Evolutionary conservation across 305 asterid species (phyloP), one percentile per base, ranked within the genome.

Genomic region (Rubia peregrina): DNA sequence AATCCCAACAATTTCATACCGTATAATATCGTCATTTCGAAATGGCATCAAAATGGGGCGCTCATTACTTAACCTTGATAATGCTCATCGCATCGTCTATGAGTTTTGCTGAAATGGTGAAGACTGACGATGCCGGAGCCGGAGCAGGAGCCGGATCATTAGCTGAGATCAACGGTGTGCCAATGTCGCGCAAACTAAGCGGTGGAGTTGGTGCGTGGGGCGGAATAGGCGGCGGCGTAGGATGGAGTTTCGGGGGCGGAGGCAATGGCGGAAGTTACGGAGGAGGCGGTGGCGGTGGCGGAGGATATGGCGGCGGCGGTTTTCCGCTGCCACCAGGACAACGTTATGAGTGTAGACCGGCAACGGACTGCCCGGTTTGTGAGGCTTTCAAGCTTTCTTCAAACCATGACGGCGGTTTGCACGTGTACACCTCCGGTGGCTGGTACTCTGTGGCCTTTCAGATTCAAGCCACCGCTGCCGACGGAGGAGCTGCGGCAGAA

Each of bases 151-250:
- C 40, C 40, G 40, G 40, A 36, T 36, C 40, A 36, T 36, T 36
- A 36, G 40, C 40, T 36, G 40, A 48, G 63, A 65, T 53, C 13
- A 57, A 62, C 73, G 60, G 57, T 65, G 46, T 59, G 64, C 49
- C 65, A 55, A 36, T 68, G 65, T 64, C 46, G 46, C 56, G 69
- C 7, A 43, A 57, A 21, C 33, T 62, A 24, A 16, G 19, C 21
- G 61, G 68, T 11, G 55, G 41, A 22, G 6, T 11, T 13, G 11
- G 33, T 17, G 10, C 69, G 41, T 36, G 42, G 44, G 24, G 41
- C 16, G 46, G 71, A 19, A 4, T 21, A 7, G 13, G 24, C 63
- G 74, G 62, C 62, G n/a, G 38, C 42, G 56, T 53, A 4, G 73
- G 66, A 6, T 59, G 63, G 63, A 22, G 38, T 59, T 4, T 59